phyloP scores from a whole-genome alignment of 2,329 filamentous ascomycete genomes.

The Fusarium armeniacum region DNA sequence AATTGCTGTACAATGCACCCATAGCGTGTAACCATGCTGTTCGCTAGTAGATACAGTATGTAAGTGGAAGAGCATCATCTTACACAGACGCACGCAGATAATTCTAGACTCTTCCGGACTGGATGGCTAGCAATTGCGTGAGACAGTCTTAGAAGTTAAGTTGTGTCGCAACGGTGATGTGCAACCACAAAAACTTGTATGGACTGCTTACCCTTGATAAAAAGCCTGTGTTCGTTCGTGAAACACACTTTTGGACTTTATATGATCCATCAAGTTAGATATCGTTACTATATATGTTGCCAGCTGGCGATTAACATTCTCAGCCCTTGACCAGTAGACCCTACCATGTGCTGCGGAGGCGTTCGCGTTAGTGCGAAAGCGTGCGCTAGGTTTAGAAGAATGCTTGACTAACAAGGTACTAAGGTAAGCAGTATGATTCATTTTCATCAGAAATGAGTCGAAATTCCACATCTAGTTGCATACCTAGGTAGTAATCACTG shows the following conservation, averaged over 20 bases:
- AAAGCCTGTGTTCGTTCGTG: not conserved
- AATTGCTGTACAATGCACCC: conserved; percentile 13
- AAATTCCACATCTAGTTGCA: not conserved
- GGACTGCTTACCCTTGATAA: not conserved
- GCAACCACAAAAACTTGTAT: conserved; percentile 8
- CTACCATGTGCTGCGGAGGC: conserved; percentile 39
- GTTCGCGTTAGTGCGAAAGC: conserved; percentile 44
- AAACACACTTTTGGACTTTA: not conserved
- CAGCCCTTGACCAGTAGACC: conserved; percentile 38
- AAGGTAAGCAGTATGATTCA: conserved; percentile 10
- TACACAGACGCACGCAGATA: conserved; percentile 17
- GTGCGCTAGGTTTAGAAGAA: conserved; percentile 18
- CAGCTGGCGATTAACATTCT: conserved; percentile 16
- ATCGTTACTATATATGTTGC: conserved; percentile 18
- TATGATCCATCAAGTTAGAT: not conserved
- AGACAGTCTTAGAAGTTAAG: conserved; percentile 19
- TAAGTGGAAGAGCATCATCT: conserved; percentile 6
- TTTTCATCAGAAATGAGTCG: conserved; percentile 8
- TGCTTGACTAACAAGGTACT: conserved; percentile 16
- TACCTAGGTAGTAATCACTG: not conserved
- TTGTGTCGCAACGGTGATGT: conserved; percentile 12
- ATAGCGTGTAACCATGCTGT: not conserved
- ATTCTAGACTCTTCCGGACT: conserved; percentile 38
- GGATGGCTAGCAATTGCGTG: conserved; percentile 26
- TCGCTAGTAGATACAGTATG: not conserved